These are phyloP conservation scores for Stellera chamaejasme DNA, from an alignment of 345 rosid genomes.

Conservation along the genomic window DNA sequence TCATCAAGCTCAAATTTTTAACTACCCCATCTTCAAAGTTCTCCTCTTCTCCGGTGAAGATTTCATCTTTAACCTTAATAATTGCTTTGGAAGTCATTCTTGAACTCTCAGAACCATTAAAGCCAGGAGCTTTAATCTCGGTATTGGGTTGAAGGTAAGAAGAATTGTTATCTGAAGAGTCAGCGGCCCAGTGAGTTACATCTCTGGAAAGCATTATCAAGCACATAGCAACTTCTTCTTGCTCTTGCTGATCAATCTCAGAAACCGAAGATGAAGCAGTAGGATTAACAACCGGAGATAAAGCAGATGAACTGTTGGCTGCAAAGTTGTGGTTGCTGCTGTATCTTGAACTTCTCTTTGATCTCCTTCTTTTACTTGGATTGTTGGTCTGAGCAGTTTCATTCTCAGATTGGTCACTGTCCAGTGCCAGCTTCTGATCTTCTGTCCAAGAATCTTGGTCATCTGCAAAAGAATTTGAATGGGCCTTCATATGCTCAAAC, in stretches of 20 bases:
- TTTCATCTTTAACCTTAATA: constrained; percentile 4
- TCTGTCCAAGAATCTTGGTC: constrained; percentile 33
- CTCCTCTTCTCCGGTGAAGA: constrained; percentile 11
- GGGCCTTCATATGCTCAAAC: constrained; percentile 33
- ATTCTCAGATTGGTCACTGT: constrained; percentile 32
- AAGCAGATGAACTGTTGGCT: constrained; percentile 33
- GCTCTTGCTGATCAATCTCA: constrained; percentile 46
- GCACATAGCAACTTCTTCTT: constrained; percentile 53
- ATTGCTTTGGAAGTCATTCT: constrained; percentile 8
- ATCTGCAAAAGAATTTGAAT: constrained; percentile 19
- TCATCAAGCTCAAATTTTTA: not conserved
- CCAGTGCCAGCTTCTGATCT: constrained; percentile 21
- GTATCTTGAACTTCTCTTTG: constrained; percentile 35
- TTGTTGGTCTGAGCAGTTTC: constrained; percentile 18
- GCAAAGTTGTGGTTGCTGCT: not conserved
- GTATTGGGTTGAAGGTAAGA: constrained; percentile 17
- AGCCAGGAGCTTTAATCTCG: constrained; percentile 10
- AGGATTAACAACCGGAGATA: constrained; percentile 22
- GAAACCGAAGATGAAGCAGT: constrained; percentile 33
- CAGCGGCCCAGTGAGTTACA: constrained; percentile 24
- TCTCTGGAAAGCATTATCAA: constrained; percentile 67
- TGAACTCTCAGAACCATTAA: constrained; percentile 8
- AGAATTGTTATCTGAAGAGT: constrained; percentile 36
- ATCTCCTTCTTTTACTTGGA: constrained; percentile 32
- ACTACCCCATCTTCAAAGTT: constrained; percentile 12